These are phyloP conservation scores for Yarrowia divulgata DNA, from an alignment of 805 yeast genomes.

Conservation along the genomic window DNA sequence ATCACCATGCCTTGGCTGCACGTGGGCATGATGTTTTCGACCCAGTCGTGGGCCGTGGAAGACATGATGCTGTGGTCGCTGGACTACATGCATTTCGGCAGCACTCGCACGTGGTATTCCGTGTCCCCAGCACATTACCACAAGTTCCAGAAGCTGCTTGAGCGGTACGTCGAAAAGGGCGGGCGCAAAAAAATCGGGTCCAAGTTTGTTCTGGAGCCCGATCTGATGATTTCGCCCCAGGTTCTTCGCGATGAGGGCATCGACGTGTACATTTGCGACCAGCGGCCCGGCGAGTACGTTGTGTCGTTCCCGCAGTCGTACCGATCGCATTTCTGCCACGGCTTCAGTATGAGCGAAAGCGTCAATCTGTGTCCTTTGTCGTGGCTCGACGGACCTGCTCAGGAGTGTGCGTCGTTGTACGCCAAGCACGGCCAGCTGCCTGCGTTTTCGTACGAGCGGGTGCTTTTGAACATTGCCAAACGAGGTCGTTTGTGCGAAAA, in stretches of 20 bases:
- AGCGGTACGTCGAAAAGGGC: slow-evolving; percentile 22
- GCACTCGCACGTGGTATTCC: slow-evolving; percentile 85
- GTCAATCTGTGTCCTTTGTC: slow-evolving; percentile 50
- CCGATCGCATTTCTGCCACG: slow-evolving; percentile 85
- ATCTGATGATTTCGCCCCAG: slow-evolving; percentile 74
- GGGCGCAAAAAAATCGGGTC: slow-evolving; percentile 56
- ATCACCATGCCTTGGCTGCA: slow-evolving; percentile 82
- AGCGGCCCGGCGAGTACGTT: slow-evolving; percentile 78
- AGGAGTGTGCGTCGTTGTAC: slow-evolving; percentile 46
- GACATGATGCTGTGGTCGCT: slow-evolving; percentile 85
- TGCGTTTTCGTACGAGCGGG: slow-evolving; percentile 49
- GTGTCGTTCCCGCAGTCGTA: slow-evolving; percentile 86
- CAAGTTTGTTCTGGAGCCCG: slow-evolving; percentile 78
- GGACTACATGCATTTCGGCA: slow-evolving; percentile 83
- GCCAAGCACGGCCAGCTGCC: slow-evolving; percentile 45
- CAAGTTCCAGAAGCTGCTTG: slow-evolving; percentile 64
- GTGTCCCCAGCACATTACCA: slow-evolving; percentile 69
- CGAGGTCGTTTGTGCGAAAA: slow-evolving; percentile 25
- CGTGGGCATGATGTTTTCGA: slow-evolving; percentile 80
- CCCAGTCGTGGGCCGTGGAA: slow-evolving; percentile 91
- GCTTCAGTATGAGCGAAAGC: slow-evolving; percentile 63
- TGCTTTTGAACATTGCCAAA: slow-evolving; percentile 44
- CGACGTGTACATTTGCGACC: slow-evolving; percentile 63
- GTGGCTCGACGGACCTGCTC: slow-evolving; percentile 49
- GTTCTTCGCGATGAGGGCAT: slow-evolving; percentile 56